A percentile compares a stretch with the other conserved stretches of the same genome.
Evolutionary conservation across 257 asterid species (phyloP).

Genomic region (Lycium barbarum): DNA sequence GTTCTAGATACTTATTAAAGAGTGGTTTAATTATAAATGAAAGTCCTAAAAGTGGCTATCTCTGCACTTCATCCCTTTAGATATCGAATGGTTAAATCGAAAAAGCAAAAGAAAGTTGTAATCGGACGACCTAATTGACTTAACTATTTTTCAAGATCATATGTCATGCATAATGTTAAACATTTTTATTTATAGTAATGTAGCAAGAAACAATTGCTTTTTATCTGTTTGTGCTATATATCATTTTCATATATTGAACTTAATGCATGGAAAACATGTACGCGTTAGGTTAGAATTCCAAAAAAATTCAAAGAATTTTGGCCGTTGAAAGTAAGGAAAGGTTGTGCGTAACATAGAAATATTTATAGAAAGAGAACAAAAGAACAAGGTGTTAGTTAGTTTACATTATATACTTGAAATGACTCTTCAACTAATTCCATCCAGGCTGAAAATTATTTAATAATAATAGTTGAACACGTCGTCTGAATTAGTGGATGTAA

Average conservation of each 20-base stretch:
- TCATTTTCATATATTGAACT: background rate
- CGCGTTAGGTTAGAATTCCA: slow-evolving; percentile 15
- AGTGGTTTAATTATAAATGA: background rate
- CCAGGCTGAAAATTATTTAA: background rate
- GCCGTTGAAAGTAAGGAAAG: slow-evolving; percentile 28
- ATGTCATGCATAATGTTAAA: background rate
- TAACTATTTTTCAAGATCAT: background rate
- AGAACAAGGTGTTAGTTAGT: background rate
- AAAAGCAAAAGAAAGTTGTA: background rate
- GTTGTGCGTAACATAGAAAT: slow-evolving; percentile 15
- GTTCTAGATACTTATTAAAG: too few relatives aligned
- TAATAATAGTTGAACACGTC: slow-evolving; percentile 18
- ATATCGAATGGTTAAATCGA: background rate
- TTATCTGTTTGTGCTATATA: too few relatives aligned
- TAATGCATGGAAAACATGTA: slow-evolving; percentile 18
- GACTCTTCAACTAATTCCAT: slow-evolving; percentile 31
- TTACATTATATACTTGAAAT: slow-evolving; percentile 27
- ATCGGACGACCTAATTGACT: background rate
- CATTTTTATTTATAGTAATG: too few relatives aligned
- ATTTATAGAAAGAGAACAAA: background rate
- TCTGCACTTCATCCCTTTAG: background rate
- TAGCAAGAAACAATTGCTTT: too few relatives aligned
- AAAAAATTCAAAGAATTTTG: background rate
- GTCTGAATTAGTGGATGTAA: slow-evolving; percentile 22
- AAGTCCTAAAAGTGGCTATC: background rate